Evolutionary conservation across 1,284 basidiomycete species (phyloP).

Genomic region (Bjerkandera adusta): DNA sequence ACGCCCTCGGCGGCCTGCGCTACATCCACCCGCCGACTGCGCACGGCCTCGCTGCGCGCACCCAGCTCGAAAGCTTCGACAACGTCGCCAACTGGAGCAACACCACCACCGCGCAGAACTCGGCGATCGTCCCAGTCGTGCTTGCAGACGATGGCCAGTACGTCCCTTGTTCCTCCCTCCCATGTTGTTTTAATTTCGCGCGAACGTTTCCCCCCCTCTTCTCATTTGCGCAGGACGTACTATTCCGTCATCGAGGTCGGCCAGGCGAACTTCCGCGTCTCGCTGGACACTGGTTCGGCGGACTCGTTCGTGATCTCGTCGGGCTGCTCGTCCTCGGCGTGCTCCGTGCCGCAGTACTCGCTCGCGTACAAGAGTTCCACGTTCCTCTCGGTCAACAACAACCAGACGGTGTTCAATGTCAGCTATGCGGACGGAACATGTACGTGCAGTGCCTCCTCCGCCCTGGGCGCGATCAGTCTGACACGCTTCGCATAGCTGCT

Average conservation of each 20-base stretch:
- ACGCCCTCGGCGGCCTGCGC: slow-evolving; percentile 10
- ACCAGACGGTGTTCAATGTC: slow-evolving; percentile 54
- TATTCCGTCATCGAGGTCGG: slow-evolving; percentile 59
- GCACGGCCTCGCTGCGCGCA: slow-evolving; percentile 16
- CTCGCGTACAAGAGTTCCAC: slow-evolving; percentile 62
- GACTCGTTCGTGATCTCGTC: slow-evolving; percentile 73
- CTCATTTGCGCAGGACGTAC: slow-evolving; percentile 53
- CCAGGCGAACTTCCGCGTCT: slow-evolving; percentile 62
- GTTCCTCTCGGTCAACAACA: slow-evolving; percentile 57
- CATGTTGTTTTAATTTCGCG: background rate
- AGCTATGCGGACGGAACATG: slow-evolving; percentile 68
- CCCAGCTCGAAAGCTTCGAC: slow-evolving; percentile 22
- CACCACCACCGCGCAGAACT: slow-evolving; percentile 19
- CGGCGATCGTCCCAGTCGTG: slow-evolving; percentile 27
- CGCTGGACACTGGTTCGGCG: slow-evolving; percentile 74
- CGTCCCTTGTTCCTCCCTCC: slow-evolving; percentile 19
- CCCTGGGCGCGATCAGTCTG: slow-evolving; percentile 12
- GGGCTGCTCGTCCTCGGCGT: slow-evolving; percentile 50
- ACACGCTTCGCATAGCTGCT: slow-evolving; percentile 39
- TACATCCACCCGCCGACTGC: slow-evolving; percentile 12
- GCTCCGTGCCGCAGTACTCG: slow-evolving; percentile 66
- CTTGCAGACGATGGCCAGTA: slow-evolving; percentile 32
- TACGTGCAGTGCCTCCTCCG: too few relatives aligned
- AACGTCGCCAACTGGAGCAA: slow-evolving; percentile 16
- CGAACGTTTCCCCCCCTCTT: background rate